Evolutionary conservation across 2,329 filamentous ascomycete species (phyloP), one percentile per base, ranked within the genome.

Genomic region (Scedosporium aurantiacum): DNA sequence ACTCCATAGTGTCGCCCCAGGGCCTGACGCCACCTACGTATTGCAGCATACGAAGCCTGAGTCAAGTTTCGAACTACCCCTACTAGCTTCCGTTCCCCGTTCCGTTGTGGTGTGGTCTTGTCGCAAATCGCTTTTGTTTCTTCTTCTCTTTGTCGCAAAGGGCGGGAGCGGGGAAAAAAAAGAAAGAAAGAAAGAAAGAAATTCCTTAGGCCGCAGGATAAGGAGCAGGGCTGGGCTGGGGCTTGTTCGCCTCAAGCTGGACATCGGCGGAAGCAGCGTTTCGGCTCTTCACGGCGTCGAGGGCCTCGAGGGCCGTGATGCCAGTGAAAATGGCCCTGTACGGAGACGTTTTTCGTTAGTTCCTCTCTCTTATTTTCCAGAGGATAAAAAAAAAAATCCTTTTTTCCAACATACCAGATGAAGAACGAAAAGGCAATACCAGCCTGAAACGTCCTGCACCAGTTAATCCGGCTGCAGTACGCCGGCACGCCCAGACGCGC

Each of bases 401-500:
- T n/a, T 18, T 18, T 54, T 18, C 27, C 58, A 41, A 25, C 47
- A 21, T 52, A 61, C 79, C 80, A 89, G 60, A 83, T 77, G 69
- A 89, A 82, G 67, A 86, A 88, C 5, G 79, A 85, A 67, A 90
- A 86, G 0, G 82, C 87, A 7, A 83, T 78, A 2, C 82, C 84
- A 3, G 86, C 86, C 73, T 88, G 83, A 7, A 81, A 74, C 10
- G 81, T 76, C 54, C 78, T 77, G 72, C 89, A 92, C 16, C 76
- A 78, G 18, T 72, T 75, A 57, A 73, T 75, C 50, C 75, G 78
- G 69, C 84, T 86, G 62, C 80, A 75, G 27, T 8, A n/a, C 7
- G 70, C 73, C 0, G 82, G 75, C 16, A 82, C 78, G 60, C 82
- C 82, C 62, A 91, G 74, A 61, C 79, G 78, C 21, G 85, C 86